A percentile compares a stretch with the other conserved stretches of the same genome.
Evolutionary conservation across 495 filamentous ascomycete genomes (phyloP).

Genomic region (Corynascus novoguineensis): DNA sequence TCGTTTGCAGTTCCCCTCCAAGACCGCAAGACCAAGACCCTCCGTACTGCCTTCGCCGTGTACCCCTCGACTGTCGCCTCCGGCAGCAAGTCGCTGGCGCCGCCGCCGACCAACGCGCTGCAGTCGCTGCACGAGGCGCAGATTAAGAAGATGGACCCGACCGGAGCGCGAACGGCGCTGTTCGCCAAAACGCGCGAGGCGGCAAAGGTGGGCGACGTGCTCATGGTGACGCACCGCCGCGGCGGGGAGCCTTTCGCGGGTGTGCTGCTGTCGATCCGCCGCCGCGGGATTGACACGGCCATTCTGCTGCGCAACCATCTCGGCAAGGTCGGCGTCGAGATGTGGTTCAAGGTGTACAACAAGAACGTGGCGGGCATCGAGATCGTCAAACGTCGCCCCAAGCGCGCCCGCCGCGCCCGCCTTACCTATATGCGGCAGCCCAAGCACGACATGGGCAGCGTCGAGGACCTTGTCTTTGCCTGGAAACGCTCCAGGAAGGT

Average conservation of each 20-base stretch:
- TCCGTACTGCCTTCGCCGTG: slow-evolving; percentile 41
- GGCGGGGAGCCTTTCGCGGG: slow-evolving; percentile 87
- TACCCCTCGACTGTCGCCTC: slow-evolving; percentile 39
- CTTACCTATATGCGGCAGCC: slow-evolving; percentile 87
- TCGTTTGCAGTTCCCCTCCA: slow-evolving; percentile 15
- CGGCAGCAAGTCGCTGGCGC: slow-evolving; percentile 19
- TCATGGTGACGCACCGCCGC: slow-evolving; percentile 70
- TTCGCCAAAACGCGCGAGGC: slow-evolving; percentile 69
- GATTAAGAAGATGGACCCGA: slow-evolving; percentile 71
- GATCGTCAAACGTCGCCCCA: slow-evolving; percentile 77
- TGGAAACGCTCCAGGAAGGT: slow-evolving; percentile 40
- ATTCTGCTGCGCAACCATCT: slow-evolving; percentile 80
- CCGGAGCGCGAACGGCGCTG: slow-evolving; percentile 69
- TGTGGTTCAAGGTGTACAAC: slow-evolving; percentile 92
- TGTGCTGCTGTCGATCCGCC: slow-evolving; percentile 75
- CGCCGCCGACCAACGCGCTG: slow-evolving; percentile 55
- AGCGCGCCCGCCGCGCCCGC: slow-evolving; percentile 80
- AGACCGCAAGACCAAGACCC: slow-evolving; percentile 24
- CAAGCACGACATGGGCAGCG: slow-evolving; percentile 44
- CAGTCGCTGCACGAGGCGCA: slow-evolving; percentile 57
- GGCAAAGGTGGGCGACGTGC: slow-evolving; percentile 75
- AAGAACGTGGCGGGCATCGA: slow-evolving; percentile 88
- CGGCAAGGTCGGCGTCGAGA: slow-evolving; percentile 83
- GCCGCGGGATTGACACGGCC: slow-evolving; percentile 78
- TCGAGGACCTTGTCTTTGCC: slow-evolving; percentile 39